These are phyloP conservation scores for Cunninghamia lanceolata DNA, from an alignment of 75 land plant species.

Conservation along the genomic window DNA sequence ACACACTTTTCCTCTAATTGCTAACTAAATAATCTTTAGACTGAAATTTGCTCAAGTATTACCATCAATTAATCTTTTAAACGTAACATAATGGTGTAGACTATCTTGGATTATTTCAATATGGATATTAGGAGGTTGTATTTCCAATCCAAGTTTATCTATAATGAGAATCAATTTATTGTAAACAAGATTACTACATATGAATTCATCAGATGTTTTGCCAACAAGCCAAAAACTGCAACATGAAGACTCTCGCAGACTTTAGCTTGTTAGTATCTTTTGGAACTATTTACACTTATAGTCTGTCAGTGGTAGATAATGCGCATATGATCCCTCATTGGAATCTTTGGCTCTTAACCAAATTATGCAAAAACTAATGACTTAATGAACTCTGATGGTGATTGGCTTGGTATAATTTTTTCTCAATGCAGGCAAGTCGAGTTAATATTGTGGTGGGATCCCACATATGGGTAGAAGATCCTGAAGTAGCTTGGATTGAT, in stretches of 20 bases:
- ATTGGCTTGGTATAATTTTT: neutral
- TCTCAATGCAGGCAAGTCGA: slow-evolving; percentile 54
- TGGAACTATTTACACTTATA: neutral
- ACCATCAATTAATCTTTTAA: neutral
- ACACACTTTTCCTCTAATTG: neutral
- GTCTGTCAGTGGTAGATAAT: neutral
- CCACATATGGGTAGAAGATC: slow-evolving; percentile 92
- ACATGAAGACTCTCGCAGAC: neutral
- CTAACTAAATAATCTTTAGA: neutral
- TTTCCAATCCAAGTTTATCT: neutral
- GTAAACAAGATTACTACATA: neutral
- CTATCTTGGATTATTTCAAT: neutral
- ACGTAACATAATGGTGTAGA: neutral
- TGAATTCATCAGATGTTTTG: neutral
- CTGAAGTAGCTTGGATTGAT: slow-evolving; percentile 77
- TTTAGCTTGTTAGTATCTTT: neutral
- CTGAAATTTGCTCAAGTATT: neutral
- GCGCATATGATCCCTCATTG: neutral
- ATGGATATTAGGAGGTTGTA: neutral
- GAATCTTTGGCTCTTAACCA: neutral
- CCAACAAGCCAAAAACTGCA: neutral
- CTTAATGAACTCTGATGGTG: neutral
- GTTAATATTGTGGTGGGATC: slow-evolving; percentile 85
- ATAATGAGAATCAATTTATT: neutral
- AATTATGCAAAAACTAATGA: neutral